Evolutionary conservation across 306 rosid species (phyloP).

Genomic region (Pachyrhizus erosus): DNA sequence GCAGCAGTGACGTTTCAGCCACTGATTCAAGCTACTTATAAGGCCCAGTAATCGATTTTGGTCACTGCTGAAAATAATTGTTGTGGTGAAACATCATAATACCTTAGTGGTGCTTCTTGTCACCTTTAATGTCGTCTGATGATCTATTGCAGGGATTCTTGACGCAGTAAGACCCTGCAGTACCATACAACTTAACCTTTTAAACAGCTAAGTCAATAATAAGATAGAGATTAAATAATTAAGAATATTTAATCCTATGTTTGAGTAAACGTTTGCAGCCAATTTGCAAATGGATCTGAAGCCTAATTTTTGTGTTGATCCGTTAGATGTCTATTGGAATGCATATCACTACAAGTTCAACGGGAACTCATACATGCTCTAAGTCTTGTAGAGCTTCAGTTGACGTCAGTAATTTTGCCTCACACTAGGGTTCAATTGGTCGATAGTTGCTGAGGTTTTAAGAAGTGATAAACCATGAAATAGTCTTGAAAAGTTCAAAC

Average conservation of each 20-base stretch:
- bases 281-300: too few relatives aligned
- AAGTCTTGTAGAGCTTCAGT: background rate
- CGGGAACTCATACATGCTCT: too few relatives aligned
- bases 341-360: too few relatives aligned
- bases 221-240: background rate
- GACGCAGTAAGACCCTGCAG: too few relatives aligned
- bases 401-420: background rate
- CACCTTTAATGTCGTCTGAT: too few relatives aligned
- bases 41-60: background rate
- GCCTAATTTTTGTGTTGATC: too few relatives aligned
- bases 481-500: background rate
- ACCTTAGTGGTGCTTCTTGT: background rate
- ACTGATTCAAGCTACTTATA: background rate
- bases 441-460: background rate
- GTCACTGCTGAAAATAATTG: background rate
- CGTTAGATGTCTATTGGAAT: too few relatives aligned
- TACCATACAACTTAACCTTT: background rate
- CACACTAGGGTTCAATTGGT: conserved; percentile 1
- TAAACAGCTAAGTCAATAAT: background rate
- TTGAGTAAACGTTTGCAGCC: too few relatives aligned
- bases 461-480: background rate
- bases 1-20: background rate
- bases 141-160: too few relatives aligned
- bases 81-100: background rate
- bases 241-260: background rate